Evolutionary conservation across 2,329 filamentous ascomycete genomes (phyloP).

Genomic region (Pseudogymnoascus sp.): DNA sequence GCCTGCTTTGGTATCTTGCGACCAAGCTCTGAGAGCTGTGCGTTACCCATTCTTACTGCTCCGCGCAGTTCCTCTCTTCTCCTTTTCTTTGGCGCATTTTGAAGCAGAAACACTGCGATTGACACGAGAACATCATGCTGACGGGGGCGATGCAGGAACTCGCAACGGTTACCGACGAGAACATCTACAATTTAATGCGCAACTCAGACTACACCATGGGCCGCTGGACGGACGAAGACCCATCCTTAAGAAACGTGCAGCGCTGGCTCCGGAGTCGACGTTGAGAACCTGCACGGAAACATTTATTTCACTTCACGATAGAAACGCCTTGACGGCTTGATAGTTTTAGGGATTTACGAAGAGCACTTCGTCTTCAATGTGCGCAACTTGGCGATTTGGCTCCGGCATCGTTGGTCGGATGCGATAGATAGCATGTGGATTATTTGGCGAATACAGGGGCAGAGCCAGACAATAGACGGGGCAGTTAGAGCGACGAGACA

Average conservation of each 20-base stretch:
- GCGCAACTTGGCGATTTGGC: background rate
- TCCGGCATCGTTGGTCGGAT: background rate
- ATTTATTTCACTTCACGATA: constrained; percentile 2
- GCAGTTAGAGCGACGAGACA: background rate
- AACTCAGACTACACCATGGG: constrained; percentile 46
- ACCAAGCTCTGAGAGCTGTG: constrained; percentile 51
- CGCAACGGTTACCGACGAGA: constrained; percentile 50
- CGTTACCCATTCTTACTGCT: constrained; percentile 24
- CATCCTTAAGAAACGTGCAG: constrained; percentile 48
- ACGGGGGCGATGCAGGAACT: constrained; percentile 41
- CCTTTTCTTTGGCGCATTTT: background rate
- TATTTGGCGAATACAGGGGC: background rate
- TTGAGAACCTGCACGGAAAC: constrained; percentile 14
- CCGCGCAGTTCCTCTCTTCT: background rate
- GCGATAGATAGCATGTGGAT: constrained; percentile 6
- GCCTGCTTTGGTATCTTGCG: constrained; percentile 45
- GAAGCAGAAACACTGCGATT: background rate
- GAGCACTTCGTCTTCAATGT: background rate
- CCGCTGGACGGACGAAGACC: constrained; percentile 58
- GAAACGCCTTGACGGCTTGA: constrained; percentile 5
- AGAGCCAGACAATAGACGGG: background rate
- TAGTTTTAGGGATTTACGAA: background rate
- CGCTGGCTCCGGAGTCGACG: constrained; percentile 47
- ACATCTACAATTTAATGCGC: constrained; percentile 49
- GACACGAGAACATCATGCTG: background rate